Conservation (phyloP, 1,284 basidiomycete species). For the Sporisorium graminicola region DNA sequence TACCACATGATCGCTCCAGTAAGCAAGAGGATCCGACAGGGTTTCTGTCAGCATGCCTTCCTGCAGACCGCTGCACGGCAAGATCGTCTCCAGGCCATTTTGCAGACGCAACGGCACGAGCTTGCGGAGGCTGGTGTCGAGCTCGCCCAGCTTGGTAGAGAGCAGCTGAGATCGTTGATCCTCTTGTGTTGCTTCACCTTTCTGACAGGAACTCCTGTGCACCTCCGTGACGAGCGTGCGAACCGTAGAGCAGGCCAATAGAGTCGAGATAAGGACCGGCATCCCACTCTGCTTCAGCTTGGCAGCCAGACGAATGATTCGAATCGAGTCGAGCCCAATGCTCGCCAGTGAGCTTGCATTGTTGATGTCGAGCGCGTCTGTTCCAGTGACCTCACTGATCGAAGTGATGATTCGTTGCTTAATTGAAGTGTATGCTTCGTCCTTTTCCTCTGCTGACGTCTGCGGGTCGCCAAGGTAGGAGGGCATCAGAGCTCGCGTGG, state of each 20-base stretch:
- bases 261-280: neutral
- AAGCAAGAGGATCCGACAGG: conserved; percentile 15
- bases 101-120: neutral
- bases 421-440: neutral
- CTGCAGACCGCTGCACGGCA: conserved; percentile 14
- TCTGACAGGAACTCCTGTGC: neutral
- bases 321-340: conserved; percentile 23
- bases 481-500: neutral
- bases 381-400: conserved; percentile 16
- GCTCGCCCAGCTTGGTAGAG: neutral
- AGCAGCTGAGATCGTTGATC: neutral
- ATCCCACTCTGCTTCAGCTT: conserved; percentile 21
- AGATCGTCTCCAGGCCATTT: neutral
- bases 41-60: conserved; percentile 25
- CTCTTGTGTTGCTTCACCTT: neutral
- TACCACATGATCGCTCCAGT: conserved; percentile 16
- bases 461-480: neutral
- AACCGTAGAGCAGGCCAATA: conserved; percentile 8
- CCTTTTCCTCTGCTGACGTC: neutral
- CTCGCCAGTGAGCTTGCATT: conserved; percentile 10
- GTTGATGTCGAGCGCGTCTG: conserved; percentile 5
- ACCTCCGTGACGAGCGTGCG: conserved; percentile 4
- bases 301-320: conserved; percentile 17
- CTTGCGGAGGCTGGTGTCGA: conserved; percentile 5
- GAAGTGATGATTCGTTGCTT: conserved; percentile 4